A percentile compares a stretch with the other conserved stretches of the same genome.
phyloP scores from a whole-genome alignment of 2,329 filamentous ascomycete genomes.

The Scopulariopsis brevicaulis region DNA sequence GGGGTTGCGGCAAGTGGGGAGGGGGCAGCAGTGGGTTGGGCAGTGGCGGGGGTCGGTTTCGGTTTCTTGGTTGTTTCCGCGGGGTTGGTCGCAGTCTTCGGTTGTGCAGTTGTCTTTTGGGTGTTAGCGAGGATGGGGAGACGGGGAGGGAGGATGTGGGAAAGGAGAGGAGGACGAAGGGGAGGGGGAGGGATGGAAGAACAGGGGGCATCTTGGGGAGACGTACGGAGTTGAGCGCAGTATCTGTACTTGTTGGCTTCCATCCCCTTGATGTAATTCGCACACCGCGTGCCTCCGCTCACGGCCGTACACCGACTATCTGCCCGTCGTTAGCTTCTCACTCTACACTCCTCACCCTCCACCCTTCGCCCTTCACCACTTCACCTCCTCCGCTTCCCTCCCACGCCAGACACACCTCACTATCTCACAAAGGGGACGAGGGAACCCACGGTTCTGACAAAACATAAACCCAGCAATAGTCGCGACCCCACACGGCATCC shows the following conservation, averaged over 20 bases:
- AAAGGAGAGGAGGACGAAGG: too few relatives aligned
- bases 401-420: not conserved
- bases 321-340: constrained; percentile 1
- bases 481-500: not conserved
- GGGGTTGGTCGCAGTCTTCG: constrained; percentile 7
- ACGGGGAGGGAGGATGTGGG: not conserved
- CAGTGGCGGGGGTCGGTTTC: constrained; percentile 10
- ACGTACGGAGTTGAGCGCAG: constrained; percentile 11
- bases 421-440: too few relatives aligned
- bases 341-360: not conserved
- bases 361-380: not conserved
- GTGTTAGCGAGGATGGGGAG: not conserved
- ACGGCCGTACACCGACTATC: constrained; percentile 8
- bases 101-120: constrained; percentile 11
- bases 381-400: not conserved
- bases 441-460: constrained; percentile 1
- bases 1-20: constrained; percentile 7
- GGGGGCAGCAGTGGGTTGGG: constrained; percentile 13
- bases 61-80: not conserved
- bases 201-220: not conserved
- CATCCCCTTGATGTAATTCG: constrained; percentile 10
- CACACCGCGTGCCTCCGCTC: constrained; percentile 7
- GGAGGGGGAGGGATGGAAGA: too few relatives aligned
- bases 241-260: constrained; percentile 11
- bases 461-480: not conserved